Percentiles rank a stretch among this genome's conserved stretches.
These are phyloP conservation scores for Cyclotella choctawhatcheeana DNA, from an alignment of 108 stramenopile species.

Conservation along the genomic window DNA sequence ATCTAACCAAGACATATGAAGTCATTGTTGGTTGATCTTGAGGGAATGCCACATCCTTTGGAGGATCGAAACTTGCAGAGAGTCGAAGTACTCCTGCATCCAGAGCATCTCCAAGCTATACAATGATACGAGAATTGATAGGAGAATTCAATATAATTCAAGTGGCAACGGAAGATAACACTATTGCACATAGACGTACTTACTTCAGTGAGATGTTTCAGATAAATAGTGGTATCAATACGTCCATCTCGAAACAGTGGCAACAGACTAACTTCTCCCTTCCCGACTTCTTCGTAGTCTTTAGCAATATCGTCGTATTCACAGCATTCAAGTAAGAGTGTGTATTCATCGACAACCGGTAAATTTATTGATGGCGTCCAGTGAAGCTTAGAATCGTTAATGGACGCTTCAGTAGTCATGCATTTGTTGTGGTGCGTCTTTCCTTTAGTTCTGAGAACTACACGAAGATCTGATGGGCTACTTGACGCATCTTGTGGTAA, in stretches of 20 bases:
- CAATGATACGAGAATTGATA: neutral
- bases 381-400: neutral
- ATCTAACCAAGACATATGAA: conserved; percentile 58
- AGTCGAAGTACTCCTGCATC: conserved; percentile 49
- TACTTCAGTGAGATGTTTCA: conserved; percentile 53
- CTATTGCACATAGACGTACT: neutral
- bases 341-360: conserved; percentile 77
- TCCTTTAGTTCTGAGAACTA: conserved; percentile 52
- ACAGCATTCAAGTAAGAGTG: conserved; percentile 62
- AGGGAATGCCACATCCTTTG: conserved; percentile 68
- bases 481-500: conserved; percentile 25
- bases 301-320: conserved; percentile 57
- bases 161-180: neutral
- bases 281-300: conserved; percentile 62
- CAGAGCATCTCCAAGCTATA: conserved; percentile 43
- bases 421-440: conserved; percentile 26
- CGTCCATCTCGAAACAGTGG: conserved; percentile 68
- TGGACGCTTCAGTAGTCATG: conserved; percentile 46
- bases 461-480: conserved; percentile 56
- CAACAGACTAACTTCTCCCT: conserved; percentile 57
- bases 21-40: conserved; percentile 65
- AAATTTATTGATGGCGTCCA: conserved; percentile 46
- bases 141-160: neutral
- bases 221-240: conserved; percentile 48
- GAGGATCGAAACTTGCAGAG: conserved; percentile 59